Percentiles rank a stretch among this genome's conserved stretches.
These are phyloP conservation scores for Begonia masoniana DNA, from an alignment of 306 rosid genomes.

Conservation along the genomic window DNA sequence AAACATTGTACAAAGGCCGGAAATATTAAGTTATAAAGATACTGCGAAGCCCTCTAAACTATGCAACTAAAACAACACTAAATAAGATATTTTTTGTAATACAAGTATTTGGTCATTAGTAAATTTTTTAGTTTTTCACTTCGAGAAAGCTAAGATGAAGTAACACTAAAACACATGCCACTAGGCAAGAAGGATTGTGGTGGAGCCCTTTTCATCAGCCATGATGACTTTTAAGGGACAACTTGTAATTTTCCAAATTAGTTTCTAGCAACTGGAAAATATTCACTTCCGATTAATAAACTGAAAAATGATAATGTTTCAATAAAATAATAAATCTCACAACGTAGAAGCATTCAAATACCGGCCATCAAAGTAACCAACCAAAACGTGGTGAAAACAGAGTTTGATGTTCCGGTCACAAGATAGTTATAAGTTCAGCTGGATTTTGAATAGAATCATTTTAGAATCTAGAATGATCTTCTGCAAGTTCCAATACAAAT, in stretches of 20 bases:
- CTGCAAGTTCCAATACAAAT: constrained; percentile 54
- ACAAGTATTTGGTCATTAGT: no score
- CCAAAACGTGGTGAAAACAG: constrained; percentile 53
- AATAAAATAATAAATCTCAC: not conserved
- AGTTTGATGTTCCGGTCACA: constrained; percentile 33
- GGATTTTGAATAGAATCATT: constrained; percentile 25
- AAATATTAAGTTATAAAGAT: no score
- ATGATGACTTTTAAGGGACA: not conserved
- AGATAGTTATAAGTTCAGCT: constrained; percentile 34
- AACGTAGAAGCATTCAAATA: constrained; percentile 15
- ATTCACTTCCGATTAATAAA: no score
- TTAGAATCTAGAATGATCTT: constrained; percentile 26
- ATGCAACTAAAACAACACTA: no score
- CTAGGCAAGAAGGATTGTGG: not conserved
- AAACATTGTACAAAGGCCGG: no score
- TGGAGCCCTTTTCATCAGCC: not conserved
- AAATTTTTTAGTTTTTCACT: no score
- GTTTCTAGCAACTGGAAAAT: no score
- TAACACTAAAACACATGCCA: not conserved
- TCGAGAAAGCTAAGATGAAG: no score
- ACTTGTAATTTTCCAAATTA: not conserved
- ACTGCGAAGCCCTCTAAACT: no score
- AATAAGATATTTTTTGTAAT: no score
- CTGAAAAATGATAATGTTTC: not conserved
- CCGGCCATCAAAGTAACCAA: constrained; percentile 68